Evolutionary conservation across 177 flowering plant species (phyloP).

Genomic region (Vitis hybrid): DNA sequence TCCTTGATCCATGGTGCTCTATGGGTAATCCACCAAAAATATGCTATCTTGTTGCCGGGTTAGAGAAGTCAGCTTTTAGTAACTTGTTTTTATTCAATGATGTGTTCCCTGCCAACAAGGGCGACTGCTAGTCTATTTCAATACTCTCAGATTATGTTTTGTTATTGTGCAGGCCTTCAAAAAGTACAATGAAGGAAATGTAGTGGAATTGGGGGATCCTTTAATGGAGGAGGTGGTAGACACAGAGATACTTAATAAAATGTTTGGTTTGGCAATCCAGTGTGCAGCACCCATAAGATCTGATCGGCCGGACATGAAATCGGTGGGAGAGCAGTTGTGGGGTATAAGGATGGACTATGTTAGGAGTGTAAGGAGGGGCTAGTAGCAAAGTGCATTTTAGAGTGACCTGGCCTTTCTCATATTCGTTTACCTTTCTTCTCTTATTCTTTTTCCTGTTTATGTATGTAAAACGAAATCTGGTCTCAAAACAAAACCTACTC

Average conservation of each 20-base stretch:
- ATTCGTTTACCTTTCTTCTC: slow-evolving; percentile 7
- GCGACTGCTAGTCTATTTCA: background rate
- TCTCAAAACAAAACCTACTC: background rate
- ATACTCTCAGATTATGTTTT: background rate
- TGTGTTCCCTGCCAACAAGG: background rate
- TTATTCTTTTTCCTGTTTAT: background rate
- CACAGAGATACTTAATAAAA: slow-evolving; percentile 40
- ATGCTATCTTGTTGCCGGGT: too few species aligned
- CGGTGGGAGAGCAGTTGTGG: slow-evolving; percentile 85
- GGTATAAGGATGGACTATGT: slow-evolving; percentile 30
- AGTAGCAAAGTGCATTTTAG: slow-evolving; percentile 19
- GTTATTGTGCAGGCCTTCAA: slow-evolving; percentile 62
- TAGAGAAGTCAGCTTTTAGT: background rate
- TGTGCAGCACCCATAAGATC: slow-evolving; percentile 82
- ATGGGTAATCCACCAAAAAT: too few species aligned
- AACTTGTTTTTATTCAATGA: background rate
- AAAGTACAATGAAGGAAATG: slow-evolving; percentile 53
- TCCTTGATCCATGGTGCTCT: too few species aligned
- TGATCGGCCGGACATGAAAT: slow-evolving; percentile 89
- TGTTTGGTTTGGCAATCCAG: slow-evolving; percentile 73
- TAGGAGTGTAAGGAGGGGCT: slow-evolving; percentile 25
- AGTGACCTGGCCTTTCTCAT: slow-evolving; percentile 20
- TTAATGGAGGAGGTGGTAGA: slow-evolving; percentile 56
- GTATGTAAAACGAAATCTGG: background rate
- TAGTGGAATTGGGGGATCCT: slow-evolving; percentile 63